Conservation (phyloP, 2,329 filamentous ascomycete genomes). For the Cytospora piceae region DNA sequence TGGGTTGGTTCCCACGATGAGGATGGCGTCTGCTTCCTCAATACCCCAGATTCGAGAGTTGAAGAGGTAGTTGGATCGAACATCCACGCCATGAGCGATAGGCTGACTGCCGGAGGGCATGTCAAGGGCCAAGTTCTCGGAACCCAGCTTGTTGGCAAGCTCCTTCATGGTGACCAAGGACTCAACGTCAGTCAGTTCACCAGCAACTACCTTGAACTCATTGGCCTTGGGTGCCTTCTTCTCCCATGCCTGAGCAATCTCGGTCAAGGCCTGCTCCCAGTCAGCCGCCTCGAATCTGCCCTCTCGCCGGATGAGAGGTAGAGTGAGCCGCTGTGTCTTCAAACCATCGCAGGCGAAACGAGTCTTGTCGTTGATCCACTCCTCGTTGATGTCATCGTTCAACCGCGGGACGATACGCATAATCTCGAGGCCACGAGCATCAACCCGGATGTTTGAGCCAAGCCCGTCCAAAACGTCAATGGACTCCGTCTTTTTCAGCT, state of each 20-base stretch:
- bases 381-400: conserved; percentile 98
- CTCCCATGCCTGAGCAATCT: conserved; percentile 81
- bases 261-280: conserved; percentile 93
- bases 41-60: conserved; percentile 95
- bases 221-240: conserved; percentile 82
- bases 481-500: conserved; percentile 93
- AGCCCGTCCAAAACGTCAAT: conserved; percentile 92
- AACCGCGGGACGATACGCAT: conserved; percentile 92
- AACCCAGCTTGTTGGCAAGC: conserved; percentile 92
- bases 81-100: conserved; percentile 87
- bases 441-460: conserved; percentile 92
- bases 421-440: conserved; percentile 90
- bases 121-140: conserved; percentile 93
- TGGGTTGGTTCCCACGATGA: conserved; percentile 93
- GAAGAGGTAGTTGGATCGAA: conserved; percentile 94
- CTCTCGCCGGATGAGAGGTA: conserved; percentile 84
- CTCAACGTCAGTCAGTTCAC: conserved; percentile 89
- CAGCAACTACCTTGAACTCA: conserved; percentile 94
- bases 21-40: conserved; percentile 89
- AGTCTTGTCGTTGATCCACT: conserved; percentile 99
- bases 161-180: conserved; percentile 97
- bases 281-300: conserved; percentile 90
- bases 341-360: conserved; percentile 95
- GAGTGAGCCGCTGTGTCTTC: conserved; percentile 93
- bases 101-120: conserved; percentile 83